Evolutionary conservation across 2,329 filamentous ascomycete genomes (phyloP).

Genomic region (Samsoniella hepiali): DNA sequence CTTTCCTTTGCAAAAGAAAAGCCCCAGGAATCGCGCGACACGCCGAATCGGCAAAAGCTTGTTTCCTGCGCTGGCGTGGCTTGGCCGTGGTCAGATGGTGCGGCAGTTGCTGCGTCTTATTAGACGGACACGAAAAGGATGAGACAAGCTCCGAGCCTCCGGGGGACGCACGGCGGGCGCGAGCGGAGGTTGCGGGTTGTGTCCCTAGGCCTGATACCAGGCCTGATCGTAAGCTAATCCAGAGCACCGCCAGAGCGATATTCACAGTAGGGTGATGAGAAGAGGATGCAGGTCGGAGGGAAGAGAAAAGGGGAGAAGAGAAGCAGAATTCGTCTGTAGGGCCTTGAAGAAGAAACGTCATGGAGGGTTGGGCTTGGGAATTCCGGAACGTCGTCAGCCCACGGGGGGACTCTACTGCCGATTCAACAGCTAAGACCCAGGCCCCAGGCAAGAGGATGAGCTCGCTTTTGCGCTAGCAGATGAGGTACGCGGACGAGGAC

Average conservation of each 20-base stretch:
- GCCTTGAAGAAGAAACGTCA: not conserved
- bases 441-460: not conserved
- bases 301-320: not conserved
- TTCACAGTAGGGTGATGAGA: not conserved
- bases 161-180: not conserved
- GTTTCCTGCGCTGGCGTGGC: not conserved
- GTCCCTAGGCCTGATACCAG: not conserved
- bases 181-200: not conserved
- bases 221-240: not conserved
- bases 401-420: not conserved
- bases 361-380: not conserved
- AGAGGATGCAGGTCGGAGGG: not conserved
- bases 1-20: not conserved
- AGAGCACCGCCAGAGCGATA: not conserved
- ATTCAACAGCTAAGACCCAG: not conserved
- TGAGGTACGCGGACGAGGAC: not conserved
- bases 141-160: not conserved
- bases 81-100: not conserved
- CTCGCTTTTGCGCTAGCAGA: not conserved
- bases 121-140: not conserved
- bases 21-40: not conserved
- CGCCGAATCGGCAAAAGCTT: constrained; percentile 2
- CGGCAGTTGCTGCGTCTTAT: not conserved
- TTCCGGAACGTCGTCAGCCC: not conserved
- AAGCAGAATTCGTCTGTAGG: not conserved